Evolutionary conservation across 805 yeast genomes (phyloP).

Genomic region (Saccharomycopsis vini): DNA sequence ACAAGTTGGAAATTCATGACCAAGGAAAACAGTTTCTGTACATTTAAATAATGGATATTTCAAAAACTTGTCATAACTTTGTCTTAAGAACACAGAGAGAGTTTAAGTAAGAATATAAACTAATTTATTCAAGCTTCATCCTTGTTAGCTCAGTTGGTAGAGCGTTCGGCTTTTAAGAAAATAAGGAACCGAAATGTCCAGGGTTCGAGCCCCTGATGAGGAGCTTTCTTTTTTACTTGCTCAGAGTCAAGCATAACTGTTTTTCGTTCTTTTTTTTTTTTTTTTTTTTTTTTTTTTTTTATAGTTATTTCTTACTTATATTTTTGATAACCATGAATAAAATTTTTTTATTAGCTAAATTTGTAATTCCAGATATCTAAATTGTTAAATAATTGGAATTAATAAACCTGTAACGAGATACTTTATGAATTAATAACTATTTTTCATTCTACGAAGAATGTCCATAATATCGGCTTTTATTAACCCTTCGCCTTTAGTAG

Average conservation of each 20-base stretch:
- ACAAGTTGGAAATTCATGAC: not conserved
- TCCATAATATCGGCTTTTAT: conserved; percentile 53
- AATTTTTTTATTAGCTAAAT: not conserved
- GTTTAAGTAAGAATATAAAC: too few species aligned
- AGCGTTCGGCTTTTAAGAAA: conserved; percentile 18
- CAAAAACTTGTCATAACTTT: too few species aligned
- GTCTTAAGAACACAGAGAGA: too few species aligned
- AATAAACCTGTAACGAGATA: not conserved
- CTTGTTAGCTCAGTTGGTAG: conserved; percentile 14
- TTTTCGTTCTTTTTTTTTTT: not conserved
- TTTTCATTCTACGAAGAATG: conserved; percentile 68
- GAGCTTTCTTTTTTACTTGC: conserved; percentile 15
- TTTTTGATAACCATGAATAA: not conserved
- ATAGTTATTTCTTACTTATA: not conserved
- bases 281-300: not conserved
- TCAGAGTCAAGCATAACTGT: not conserved
- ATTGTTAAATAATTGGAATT: not conserved
- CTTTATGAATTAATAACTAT: conserved; percentile 23
- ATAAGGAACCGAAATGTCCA: conserved; percentile 35
- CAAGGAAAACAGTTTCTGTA: not conserved
- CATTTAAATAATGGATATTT: too few species aligned
- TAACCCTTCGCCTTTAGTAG: conserved; percentile 42
- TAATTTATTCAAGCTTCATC: not conserved
- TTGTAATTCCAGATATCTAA: not conserved
- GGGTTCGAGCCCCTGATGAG: conserved; percentile 40